Base-by-base conservation (phyloP, 768 basidiomycete species). In the Podaxis sp. region DNA sequence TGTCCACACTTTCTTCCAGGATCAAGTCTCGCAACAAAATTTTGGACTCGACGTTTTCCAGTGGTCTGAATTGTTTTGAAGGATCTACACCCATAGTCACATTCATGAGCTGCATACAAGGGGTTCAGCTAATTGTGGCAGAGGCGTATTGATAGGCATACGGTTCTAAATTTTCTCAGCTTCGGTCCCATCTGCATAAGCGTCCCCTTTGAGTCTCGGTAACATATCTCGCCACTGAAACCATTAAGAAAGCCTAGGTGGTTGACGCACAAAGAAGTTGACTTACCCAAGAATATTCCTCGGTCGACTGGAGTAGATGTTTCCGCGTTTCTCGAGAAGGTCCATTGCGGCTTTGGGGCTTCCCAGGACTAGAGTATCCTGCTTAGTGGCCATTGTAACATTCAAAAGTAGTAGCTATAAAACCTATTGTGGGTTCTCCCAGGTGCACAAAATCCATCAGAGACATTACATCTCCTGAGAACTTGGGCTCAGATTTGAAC, bases 231-330 rank as follows among this genome's bases (percentile, higher is more conserved):
- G 7, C 50, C 51, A 5, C 59, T 53, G 6, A 25, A 25, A 18
- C 25, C 6, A 50, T 9, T 50, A 23, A 3, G 14, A 10, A 32
- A 37, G 11, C 3, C 13, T 4, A 27, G 5, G 35, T 7, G 5
- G 11, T 5, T 2, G 4, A 4, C 14, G 11, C n/a, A 9, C 14
- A 35, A 25, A 27, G 44, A 72, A 55, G 9, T 73, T 68, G 51
- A 71, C 73, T 13, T 67, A 66, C 13, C 70, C 72, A 38, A 73
- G 63, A 27, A 74, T 70, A 38, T 63, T 70, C 9, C 72, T 65
- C 0, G 74, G 74, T 9, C 74, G 65, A 32, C 72, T 71, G 0
- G 74, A 75, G 59, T 73, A 75, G 16, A 73, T 70, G 11, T 67
- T 63, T 1, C 71, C 69, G 40, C 68, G 62, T 63, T 71, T 74